These are phyloP conservation scores for Senna tora DNA, from an alignment of 306 rosid species.

Conservation along the genomic window DNA sequence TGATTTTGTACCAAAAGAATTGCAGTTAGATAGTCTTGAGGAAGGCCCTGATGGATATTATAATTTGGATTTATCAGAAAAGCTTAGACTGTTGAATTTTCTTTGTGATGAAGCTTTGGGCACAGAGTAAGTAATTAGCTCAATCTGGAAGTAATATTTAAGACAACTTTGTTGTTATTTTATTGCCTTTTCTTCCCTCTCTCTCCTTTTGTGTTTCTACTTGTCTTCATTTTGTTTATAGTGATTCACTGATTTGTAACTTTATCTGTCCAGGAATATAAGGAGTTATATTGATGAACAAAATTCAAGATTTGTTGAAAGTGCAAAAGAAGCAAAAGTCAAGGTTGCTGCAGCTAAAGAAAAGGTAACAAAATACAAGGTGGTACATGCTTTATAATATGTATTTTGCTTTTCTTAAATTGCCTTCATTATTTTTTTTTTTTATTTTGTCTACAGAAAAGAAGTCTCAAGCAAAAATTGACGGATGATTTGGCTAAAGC, in stretches of 20 bases:
- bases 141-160: background rate
- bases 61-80: conserved; percentile 35
- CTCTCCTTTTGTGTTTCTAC: background rate
- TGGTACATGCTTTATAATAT: conserved; percentile 12
- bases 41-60: conserved; percentile 34
- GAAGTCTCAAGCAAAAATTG: conserved; percentile 31
- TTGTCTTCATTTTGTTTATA: conserved; percentile 27
- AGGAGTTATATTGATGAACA: conserved; percentile 40
- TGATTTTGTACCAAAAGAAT: conserved; percentile 29
- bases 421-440: background rate
- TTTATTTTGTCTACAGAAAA: conserved; percentile 39
- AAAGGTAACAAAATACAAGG: conserved; percentile 36
- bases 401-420: background rate
- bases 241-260: conserved; percentile 18
- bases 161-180: background rate
- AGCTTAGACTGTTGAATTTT: conserved; percentile 45
- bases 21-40: conserved; percentile 35
- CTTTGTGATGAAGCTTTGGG: conserved; percentile 49
- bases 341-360: conserved; percentile 44
- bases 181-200: background rate
- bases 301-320: conserved; percentile 29
- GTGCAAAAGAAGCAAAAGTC: conserved; percentile 32
- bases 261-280: conserved; percentile 40
- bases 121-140: conserved; percentile 43
- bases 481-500: conserved; percentile 49